Conservation (phyloP, 768 basidiomycete genomes). For the Rhizopogon vesiculosus region DNA sequence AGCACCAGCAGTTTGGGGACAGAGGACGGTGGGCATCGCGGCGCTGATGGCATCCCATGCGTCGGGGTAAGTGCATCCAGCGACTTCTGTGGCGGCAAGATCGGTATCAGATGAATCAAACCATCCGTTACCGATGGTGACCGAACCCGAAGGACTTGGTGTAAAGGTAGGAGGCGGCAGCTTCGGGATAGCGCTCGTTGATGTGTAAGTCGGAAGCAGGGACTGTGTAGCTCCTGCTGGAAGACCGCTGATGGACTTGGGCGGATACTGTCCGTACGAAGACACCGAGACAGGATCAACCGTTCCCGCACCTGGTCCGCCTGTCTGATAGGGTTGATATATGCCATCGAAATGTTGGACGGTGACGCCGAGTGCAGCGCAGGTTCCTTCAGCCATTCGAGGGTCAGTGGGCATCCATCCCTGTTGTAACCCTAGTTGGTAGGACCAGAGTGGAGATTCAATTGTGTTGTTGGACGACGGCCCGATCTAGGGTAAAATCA, state of each 20-base stretch:
- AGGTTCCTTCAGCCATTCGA: slow-evolving; percentile 56
- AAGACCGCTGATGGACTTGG: slow-evolving; percentile 42
- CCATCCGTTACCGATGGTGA: slow-evolving; percentile 54
- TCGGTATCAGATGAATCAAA: slow-evolving; percentile 45
- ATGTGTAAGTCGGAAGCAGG: slow-evolving; percentile 59
- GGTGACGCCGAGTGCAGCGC: slow-evolving; percentile 46
- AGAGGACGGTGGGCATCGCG: slow-evolving; percentile 43
- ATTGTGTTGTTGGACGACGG: slow-evolving; percentile 47
- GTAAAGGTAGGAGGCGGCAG: slow-evolving; percentile 54
- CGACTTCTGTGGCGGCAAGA: slow-evolving; percentile 51
- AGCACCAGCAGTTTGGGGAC: slow-evolving; percentile 17
- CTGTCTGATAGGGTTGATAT: slow-evolving; percentile 66
- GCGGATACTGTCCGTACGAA: slow-evolving; percentile 51
- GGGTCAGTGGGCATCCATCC: slow-evolving; percentile 83
- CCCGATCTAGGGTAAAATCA: slow-evolving; percentile 39
- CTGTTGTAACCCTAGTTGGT: slow-evolving; percentile 61
- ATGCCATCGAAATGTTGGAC: slow-evolving; percentile 44
- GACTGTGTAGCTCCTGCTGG: slow-evolving; percentile 29
- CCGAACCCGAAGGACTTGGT: slow-evolving; percentile 30
- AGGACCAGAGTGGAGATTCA: slow-evolving; percentile 63
- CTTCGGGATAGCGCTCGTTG: slow-evolving; percentile 52
- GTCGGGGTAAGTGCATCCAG: slow-evolving; percentile 62
- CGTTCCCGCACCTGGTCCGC: slow-evolving; percentile 50
- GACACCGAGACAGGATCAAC: slow-evolving; percentile 37
- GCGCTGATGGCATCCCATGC: slow-evolving; percentile 56